Conservation (phyloP, 345 rosid genomes). For the Raphanus raphanistrum region DNA sequence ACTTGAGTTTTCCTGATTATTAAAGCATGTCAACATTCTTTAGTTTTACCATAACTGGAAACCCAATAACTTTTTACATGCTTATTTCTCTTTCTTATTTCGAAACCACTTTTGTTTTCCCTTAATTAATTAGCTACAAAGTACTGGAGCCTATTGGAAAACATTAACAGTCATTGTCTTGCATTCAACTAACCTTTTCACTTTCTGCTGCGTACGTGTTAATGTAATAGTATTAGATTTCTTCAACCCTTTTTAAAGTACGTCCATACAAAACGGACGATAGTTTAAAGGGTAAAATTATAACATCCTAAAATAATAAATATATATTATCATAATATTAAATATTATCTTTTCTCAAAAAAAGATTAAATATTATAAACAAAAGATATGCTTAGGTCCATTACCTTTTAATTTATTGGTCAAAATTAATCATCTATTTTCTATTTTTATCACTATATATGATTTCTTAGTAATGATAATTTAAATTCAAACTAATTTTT, state of each 20-base stretch:
- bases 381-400: background rate
- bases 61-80: background rate
- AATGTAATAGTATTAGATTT: background rate
- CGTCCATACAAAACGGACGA: conserved; percentile 7
- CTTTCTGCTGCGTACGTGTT: conserved; percentile 15
- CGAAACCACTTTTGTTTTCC: conserved; percentile 7
- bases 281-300: background rate
- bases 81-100: background rate
- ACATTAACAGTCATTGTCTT: background rate
- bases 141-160: background rate
- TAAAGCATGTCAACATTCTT: background rate
- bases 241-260: conserved; percentile 12
- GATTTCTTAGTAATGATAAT: background rate
- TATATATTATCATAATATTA: background rate
- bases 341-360: background rate
- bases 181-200: background rate
- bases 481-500: background rate
- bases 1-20: background rate
- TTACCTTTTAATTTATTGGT: background rate
- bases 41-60: background rate
- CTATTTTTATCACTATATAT: background rate
- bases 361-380: background rate
- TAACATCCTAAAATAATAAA: background rate
- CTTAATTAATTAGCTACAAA: conserved; percentile 9
- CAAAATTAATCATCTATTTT: background rate